These are phyloP conservation scores for Saccharomycopsis malanga DNA, from an alignment of 805 yeast genomes.

Conservation along the genomic window DNA sequence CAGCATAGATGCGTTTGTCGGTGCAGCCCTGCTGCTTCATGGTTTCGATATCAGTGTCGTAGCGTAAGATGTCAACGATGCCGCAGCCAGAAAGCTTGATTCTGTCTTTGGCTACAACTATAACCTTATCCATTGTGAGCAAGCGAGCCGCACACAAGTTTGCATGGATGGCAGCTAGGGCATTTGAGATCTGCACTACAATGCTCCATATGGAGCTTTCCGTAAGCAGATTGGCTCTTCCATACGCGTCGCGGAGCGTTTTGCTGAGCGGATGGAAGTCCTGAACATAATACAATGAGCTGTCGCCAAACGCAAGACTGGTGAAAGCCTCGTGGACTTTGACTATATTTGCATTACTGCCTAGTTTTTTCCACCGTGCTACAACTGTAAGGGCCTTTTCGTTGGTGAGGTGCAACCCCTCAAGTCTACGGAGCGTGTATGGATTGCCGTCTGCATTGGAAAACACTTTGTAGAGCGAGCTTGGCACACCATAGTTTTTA, in stretches of 20 bases:
- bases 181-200: constrained; percentile 66
- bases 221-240: constrained; percentile 28
- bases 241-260: constrained; percentile 65
- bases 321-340: constrained; percentile 77
- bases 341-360: constrained; percentile 47
- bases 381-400: constrained; percentile 55
- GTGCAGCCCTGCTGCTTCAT: constrained; percentile 15
- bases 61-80: constrained; percentile 55
- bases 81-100: constrained; percentile 69
- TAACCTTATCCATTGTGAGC: constrained; percentile 58
- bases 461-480: constrained; percentile 69
- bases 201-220: constrained; percentile 66
- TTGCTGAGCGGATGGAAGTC: constrained; percentile 77
- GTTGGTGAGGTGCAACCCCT: constrained; percentile 45
- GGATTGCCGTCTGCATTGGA: constrained; percentile 72
- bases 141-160: constrained; percentile 57
- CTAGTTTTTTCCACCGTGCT: constrained; percentile 58
- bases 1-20: constrained; percentile 18
- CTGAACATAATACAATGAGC: constrained; percentile 67
- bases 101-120: constrained; percentile 60
- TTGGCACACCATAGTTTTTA: constrained; percentile 43
- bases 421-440: constrained; percentile 71
- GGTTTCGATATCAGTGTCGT: constrained; percentile 26
- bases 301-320: constrained; percentile 76
- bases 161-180: constrained; percentile 58